phyloP scores from a whole-genome alignment of 108 stramenopile genomes.

The Cylindrotheca closterium region DNA sequence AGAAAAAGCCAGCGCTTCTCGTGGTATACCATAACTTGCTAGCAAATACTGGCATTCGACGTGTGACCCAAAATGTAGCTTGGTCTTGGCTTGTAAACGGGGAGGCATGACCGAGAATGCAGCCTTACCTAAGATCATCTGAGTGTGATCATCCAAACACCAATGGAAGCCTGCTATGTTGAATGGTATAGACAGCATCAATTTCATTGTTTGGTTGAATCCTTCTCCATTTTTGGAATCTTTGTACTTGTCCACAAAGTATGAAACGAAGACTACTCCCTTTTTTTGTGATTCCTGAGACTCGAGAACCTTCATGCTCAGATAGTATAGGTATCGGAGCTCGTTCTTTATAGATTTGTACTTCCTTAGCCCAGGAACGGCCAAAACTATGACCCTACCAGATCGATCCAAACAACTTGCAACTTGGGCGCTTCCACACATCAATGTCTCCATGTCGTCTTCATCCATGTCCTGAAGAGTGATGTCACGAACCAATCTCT shows the following conservation, averaged over 20 bases:
- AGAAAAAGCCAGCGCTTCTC: conserved; percentile 8
- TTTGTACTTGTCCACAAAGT: neutral
- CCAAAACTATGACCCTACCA: conserved; percentile 12
- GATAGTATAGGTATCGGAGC: neutral
- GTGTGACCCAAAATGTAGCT: conserved; percentile 6
- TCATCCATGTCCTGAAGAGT: conserved; percentile 9
- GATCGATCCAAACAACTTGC: conserved; percentile 4
- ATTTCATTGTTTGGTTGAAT: neutral
- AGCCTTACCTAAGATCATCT: neutral
- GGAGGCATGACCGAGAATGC: neutral
- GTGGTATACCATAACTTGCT: conserved; percentile 21
- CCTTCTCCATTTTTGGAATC: neutral
- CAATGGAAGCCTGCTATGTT: neutral
- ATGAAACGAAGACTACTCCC: neutral
- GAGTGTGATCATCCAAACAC: too few species aligned
- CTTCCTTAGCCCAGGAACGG: conserved; percentile 10
- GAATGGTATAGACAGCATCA: neutral
- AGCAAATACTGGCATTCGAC: conserved; percentile 29
- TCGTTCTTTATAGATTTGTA: conserved; percentile 9
- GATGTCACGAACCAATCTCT: neutral
- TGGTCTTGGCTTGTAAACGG: neutral
- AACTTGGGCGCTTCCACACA: conserved; percentile 18
- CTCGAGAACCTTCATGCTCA: neutral
- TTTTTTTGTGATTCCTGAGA: neutral
- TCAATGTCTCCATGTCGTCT: conserved; percentile 13